phyloP scores from a whole-genome alignment of 768 basidiomycete species.

The Neoboletus brunneissimus region DNA sequence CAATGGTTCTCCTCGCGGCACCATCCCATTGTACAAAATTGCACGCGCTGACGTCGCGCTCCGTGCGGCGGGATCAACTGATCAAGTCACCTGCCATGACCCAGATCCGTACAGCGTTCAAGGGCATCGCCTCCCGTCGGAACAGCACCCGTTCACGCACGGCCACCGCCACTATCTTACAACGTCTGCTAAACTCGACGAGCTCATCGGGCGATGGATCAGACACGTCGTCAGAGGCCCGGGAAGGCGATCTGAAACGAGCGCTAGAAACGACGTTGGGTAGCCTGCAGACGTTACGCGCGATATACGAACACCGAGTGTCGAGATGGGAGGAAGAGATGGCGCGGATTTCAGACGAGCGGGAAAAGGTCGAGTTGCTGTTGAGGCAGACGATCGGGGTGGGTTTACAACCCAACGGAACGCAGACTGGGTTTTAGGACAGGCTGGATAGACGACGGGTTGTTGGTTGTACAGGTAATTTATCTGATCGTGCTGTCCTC shows the following conservation, averaged over 20 bases:
- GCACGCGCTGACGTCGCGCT: slow-evolving; percentile 62
- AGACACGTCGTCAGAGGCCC: slow-evolving; percentile 45
- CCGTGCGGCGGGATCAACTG: slow-evolving; percentile 59
- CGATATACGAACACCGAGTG: slow-evolving; percentile 68
- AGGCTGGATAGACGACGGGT: not conserved
- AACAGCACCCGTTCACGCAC: slow-evolving; percentile 45
- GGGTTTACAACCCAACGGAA: slow-evolving; percentile 28
- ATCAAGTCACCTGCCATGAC: slow-evolving; percentile 47
- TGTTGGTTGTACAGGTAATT: not conserved
- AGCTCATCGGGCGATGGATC: slow-evolving; percentile 53
- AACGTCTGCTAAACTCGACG: slow-evolving; percentile 40
- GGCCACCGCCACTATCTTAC: slow-evolving; percentile 44
- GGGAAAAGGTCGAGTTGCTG: slow-evolving; percentile 63
- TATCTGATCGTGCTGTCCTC: not conserved
- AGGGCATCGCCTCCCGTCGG: slow-evolving; percentile 55
- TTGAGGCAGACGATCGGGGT: slow-evolving; percentile 61
- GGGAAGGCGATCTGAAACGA: slow-evolving; percentile 64
- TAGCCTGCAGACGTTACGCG: slow-evolving; percentile 59
- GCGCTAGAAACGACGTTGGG: slow-evolving; percentile 67
- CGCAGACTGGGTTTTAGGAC: not conserved
- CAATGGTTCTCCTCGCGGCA: slow-evolving; percentile 69
- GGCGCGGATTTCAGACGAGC: slow-evolving; percentile 59
- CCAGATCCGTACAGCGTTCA: slow-evolving; percentile 56
- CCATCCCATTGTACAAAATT: slow-evolving; percentile 71
- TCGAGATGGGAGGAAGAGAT: slow-evolving; percentile 71